Evolutionary conservation across 169 alveolate species (phyloP), one percentile per base, ranked within the genome.

Genomic region (Eimeria brunetti): DNA sequence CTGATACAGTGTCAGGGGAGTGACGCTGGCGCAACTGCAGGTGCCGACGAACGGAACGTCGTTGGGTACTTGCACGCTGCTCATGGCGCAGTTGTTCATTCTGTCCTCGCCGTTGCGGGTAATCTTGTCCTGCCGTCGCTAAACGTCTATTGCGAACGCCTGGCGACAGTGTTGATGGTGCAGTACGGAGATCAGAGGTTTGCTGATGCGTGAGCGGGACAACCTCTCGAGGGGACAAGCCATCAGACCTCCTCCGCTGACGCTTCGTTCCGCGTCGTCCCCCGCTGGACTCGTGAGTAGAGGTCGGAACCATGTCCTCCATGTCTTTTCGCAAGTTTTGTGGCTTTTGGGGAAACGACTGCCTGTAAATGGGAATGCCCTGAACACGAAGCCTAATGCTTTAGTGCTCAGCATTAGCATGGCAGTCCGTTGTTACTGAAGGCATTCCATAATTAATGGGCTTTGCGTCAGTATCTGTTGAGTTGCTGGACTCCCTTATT

Each of bases 241-340:
- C 93, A 56, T 41, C 93, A 7, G 93, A 86, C 62, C 93, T 60
- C 62, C 83, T 38, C 81, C 93, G 56, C 33, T 86, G 93, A 1
- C 93, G 93, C 22, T 86, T 86, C 14, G 93, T 24, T 64, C 83
- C 93, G 33, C 93, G 93, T 3, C 93, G 38, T 11, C 83, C 58
- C 62, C 51, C 83, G 22, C 49, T 27, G 18, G 81, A 24, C 69
- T 75, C 93, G 53, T 64, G 93, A 86, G 36, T 86, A 27, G 81
- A 86, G 64, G 69, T 30, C 5, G 62, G 88, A 36, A 64, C 24
- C 64, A 51, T 46, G 44, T 78, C 67, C 8, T 41, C 67, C 88
- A 78, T 78, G 69, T 27, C 64, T 38, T 8, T 20, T 5, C 38
- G 83, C 83, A 20, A 18, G 16, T 3, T 73, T 38, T 73, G 33